Base-by-base conservation (phyloP, 305 asterid genomes). In the Striga hermonthica region DNA sequence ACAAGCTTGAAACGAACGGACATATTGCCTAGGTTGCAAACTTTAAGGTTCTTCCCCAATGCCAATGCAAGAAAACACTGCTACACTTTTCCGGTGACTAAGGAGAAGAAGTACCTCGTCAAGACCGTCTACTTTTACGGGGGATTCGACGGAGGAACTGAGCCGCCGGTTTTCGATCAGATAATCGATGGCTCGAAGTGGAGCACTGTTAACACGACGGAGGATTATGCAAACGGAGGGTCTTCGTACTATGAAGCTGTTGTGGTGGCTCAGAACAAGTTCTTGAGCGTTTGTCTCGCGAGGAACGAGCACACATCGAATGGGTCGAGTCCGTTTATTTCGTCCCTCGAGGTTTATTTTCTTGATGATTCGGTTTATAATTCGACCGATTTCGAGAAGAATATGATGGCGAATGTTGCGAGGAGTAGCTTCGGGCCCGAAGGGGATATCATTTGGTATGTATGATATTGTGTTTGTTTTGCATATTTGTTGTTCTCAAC, bases 91-190 rank as follows among this genome's bases (percentile, higher is more conserved):
- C 91, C 87, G 3, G 96, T 84, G 68, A 16, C 68, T 11, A 83
- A 79, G 50, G 90, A 88, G 41, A 80, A 77, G 52, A 90, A 77
- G 38, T 73, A 82, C 58, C 75, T 87, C 14, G 87, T 92, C 7
- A 86, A 79, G 66, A 86, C 95, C 0, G 16, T 80, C 1, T 86
- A 84, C 55, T 89, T 78, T 64, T 89, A 87, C 49, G 98, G 97
- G 7, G 87, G 89, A 3, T 92, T 89, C 37, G 96, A 89, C 74
- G 96, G 97, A 56, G 90, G 90, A 12, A 72, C 64, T 0, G 76
- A 78, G 9, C 97, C 98, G 8, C 89, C 98, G 7, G 83, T 87
- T 60, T 92, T 92, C 64, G 96, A 92, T 77, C 97, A 89, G 81
- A 83, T 89, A 74, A 82, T 89, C 7, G 98, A 92, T 60, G 97